phyloP scores from a whole-genome alignment of 768 basidiomycete genomes.

The Gyrodon lividus region DNA sequence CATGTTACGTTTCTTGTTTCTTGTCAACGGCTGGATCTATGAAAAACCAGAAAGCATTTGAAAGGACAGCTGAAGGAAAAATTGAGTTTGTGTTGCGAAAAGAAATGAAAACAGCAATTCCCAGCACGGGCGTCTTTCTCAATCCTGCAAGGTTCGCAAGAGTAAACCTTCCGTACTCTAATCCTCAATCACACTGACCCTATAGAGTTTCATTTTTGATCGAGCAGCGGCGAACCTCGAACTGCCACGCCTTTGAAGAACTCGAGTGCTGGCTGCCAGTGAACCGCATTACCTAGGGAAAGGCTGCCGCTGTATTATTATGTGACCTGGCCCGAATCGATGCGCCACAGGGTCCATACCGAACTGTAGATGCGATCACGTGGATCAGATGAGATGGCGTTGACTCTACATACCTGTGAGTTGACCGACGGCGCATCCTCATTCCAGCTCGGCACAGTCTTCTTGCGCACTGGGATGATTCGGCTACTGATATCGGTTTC shows the following conservation, averaged over 20 bases:
- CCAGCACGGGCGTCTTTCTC: neutral
- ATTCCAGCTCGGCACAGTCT: neutral
- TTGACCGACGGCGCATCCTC: neutral
- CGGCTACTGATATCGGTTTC: too few species aligned
- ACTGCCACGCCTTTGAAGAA: neutral
- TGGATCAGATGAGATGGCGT: neutral
- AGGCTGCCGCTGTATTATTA: neutral
- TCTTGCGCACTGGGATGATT: neutral
- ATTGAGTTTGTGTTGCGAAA: too few species aligned
- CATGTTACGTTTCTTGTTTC: neutral
- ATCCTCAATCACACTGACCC: neutral
- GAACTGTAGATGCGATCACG: too few species aligned
- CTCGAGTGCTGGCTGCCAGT: neutral
- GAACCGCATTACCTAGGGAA: neutral
- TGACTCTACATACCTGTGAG: slow-evolving; percentile 3
- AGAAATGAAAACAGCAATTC: too few species aligned
- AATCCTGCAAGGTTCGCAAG: neutral
- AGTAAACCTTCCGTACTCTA: neutral
- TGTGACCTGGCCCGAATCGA: too few species aligned
- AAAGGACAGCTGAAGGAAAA: too few species aligned
- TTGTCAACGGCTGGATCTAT: neutral
- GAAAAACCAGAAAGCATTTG: too few species aligned
- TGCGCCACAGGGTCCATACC: too few species aligned
- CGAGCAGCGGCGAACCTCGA: neutral
- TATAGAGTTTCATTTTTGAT: neutral